Conservation (phyloP, 2,329 filamentous ascomycete genomes). For the Colletotrichum graminicola region DNA sequence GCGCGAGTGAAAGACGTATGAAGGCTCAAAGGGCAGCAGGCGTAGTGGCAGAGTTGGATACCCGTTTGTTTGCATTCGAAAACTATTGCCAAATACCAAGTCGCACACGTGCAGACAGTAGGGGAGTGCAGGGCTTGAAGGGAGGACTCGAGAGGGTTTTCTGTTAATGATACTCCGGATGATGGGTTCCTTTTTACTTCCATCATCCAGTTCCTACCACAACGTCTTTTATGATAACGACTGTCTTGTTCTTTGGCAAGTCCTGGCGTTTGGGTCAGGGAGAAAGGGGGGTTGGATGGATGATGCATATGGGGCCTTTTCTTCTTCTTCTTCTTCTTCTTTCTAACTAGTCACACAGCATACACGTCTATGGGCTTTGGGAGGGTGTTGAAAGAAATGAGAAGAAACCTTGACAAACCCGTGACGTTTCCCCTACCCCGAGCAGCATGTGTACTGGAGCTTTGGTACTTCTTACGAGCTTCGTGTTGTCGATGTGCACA, state of each 20-base stretch:
- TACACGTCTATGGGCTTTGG: constrained; percentile 24
- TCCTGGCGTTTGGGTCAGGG: constrained; percentile 30
- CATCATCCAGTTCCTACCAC: constrained; percentile 29
- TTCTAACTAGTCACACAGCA: constrained; percentile 22
- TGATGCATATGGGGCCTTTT: neutral
- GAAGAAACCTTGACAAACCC: neutral
- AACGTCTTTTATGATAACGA: constrained; percentile 29
- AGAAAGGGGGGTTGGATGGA: neutral
- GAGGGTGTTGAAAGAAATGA: neutral
- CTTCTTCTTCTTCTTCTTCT: constrained; percentile 7
- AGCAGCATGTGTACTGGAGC: neutral
- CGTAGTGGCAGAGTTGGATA: constrained; percentile 24
- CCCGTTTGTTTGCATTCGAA: constrained; percentile 14
- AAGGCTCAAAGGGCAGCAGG: constrained; percentile 4
- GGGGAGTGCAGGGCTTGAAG: neutral
- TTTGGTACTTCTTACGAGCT: neutral
- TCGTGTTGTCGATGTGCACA: neutral
- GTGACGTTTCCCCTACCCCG: neutral
- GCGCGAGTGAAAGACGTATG: constrained; percentile 57
- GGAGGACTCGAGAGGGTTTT: neutral
- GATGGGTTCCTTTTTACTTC: neutral
- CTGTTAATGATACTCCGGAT: constrained; percentile 39
- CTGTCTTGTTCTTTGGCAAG: constrained; percentile 9
- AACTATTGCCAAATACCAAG: constrained; percentile 2
- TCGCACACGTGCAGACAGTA: constrained; percentile 10